Conservation (phyloP, 192 early-diverging fungal genomes). For the Coemansia asiatica region DNA sequence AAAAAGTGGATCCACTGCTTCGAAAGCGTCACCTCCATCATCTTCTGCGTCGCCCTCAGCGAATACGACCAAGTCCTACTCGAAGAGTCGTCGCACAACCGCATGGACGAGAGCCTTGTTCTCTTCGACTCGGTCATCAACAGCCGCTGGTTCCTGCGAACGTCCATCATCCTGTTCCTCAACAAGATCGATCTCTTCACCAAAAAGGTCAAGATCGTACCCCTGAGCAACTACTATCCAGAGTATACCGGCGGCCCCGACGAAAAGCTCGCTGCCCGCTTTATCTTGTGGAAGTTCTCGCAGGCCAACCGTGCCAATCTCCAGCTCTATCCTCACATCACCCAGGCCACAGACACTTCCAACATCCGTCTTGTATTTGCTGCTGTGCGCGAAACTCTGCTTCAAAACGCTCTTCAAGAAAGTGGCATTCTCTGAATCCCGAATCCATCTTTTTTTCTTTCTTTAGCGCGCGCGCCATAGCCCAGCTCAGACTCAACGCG, state of each 20-base stretch:
- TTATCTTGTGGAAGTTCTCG: slow-evolving; percentile 85
- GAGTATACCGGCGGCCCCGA: slow-evolving; percentile 83
- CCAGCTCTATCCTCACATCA: slow-evolving; percentile 84
- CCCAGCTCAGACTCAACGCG: not conserved
- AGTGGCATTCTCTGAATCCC: slow-evolving; percentile 65
- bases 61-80: slow-evolving; percentile 92
- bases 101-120: slow-evolving; percentile 87
- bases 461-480: not conserved
- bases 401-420: slow-evolving; percentile 82
- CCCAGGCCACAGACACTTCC: slow-evolving; percentile 88
- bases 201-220: slow-evolving; percentile 73
- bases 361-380: slow-evolving; percentile 89
- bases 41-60: slow-evolving; percentile 89
- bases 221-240: slow-evolving; percentile 80
- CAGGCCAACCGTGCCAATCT: slow-evolving; percentile 81
- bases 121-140: slow-evolving; percentile 92
- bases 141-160: slow-evolving; percentile 88
- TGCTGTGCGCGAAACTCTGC: slow-evolving; percentile 88
- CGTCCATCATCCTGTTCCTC: slow-evolving; percentile 89
- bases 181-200: slow-evolving; percentile 93
- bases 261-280: slow-evolving; percentile 79
- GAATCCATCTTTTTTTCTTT: not conserved
- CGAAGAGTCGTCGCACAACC: slow-evolving; percentile 84
- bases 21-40: slow-evolving; percentile 95
- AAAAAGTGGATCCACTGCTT: slow-evolving; percentile 99